Base-by-base conservation (phyloP, 2,329 filamentous ascomycete species). In the Diplodia mutila region DNA sequence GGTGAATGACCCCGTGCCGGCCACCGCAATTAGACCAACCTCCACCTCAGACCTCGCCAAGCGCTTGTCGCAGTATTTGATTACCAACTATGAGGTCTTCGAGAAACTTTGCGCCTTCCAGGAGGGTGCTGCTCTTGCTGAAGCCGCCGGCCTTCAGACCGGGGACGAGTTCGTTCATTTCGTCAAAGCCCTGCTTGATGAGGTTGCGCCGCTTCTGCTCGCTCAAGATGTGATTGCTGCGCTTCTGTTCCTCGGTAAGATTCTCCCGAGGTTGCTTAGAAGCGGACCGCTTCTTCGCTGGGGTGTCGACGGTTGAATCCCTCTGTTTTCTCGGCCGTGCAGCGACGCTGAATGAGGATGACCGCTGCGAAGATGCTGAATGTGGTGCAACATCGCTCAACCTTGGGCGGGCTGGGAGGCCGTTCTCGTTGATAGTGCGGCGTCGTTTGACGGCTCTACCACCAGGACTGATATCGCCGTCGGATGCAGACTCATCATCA, bases 161-260 rank as follows among this genome's bases (percentile, higher is more conserved):
- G 0, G 93, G 93, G 0, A 97, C 91, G 25, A 96, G 83, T 32
- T 88, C 84, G 70, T 87, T 87, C n/a, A 97, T 80, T 68, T 94
- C 91, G 52, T 93, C 90, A 72, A 94, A 97, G 0, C 92, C 92
- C 71, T 91, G 86, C 75, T 93, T 91, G 73, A 94, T 94, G 55
- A 93, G 82, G 29, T 92, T 92, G 57, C 93, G 85, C 39, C 93
- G 86, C 78, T 95, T 96, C 80, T 97, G 92, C 76, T 96, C 93
- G 64, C 92, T 95, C 64, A 89, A 85, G 71, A 97, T 95, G 75
- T 96, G 92, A 72, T 97, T 97, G 73, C 89, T 90, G 54, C 92
- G 85, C 79, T 94, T 95, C 78, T 95, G 91, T 69, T 91, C 89
- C 71, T 94, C 91, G 0, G 89, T 87, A 4, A 95, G 77, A 70